Base-by-base conservation (phyloP, 805 yeast genomes). In the Saitoella complicata region DNA sequence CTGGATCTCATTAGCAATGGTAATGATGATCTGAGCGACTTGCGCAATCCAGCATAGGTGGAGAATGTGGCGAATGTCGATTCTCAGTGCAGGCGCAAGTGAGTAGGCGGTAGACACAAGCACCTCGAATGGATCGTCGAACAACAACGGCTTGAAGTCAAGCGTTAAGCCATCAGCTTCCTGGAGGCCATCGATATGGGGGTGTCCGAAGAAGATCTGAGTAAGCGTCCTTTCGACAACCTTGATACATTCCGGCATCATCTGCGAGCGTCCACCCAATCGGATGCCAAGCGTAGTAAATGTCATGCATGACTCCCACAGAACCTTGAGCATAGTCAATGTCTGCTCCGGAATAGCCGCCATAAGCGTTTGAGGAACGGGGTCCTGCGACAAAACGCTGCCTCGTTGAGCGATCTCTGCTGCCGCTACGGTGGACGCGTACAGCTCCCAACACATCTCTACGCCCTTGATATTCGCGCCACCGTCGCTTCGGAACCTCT, bases 311-410 rank as follows among this genome's bases (percentile, higher is more conserved):
- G 57, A 58, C 43, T 71, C 75, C 5, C 60, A 50, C 39, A 67
- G 52, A 2, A 72, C 69, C 46, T 91, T 62, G 45, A 85, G 58
- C 10, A 78, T 69, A 1, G 80, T 67, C 39, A 82, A 52, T 1
- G 70, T 60, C 49, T 80, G 85, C 52, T 21, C 21, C 21, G 21
- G 21, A 21, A 21, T 21, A 21, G 21, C 21, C 21, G 21, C 21
- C 21, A 21, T 21, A 21, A 21, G 21, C 21, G 21, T 21, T 21
- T 75, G 71, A 0, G 84, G 71, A 3, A 84, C 51, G 46, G 78
- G 85, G 37, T 68, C 21, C 21, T 21, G 21, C 21, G 21, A 21
- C 21, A 21, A 21, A 21, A 21, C 21, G 21, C 21, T 21, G 10
- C 52, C 52, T 7, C 52, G 52, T n/a, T 45, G 39, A 12, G 52